phyloP scores from a whole-genome alignment of 495 filamentous ascomycete species.

The Aspergillus taichungensis region DNA sequence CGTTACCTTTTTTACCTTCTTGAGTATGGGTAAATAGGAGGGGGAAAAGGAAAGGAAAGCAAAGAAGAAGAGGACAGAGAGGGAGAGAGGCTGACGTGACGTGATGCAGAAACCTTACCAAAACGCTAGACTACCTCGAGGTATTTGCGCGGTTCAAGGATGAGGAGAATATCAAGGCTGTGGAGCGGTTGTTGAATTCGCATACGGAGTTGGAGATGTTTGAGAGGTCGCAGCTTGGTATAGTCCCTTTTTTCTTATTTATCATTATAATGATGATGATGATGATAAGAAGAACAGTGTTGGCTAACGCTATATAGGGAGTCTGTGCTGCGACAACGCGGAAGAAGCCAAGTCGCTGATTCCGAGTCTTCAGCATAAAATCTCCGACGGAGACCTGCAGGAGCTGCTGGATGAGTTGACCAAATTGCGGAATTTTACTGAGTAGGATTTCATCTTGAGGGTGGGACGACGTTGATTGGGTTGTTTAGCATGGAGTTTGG shows the following conservation, averaged over 20 bases:
- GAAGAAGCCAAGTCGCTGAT: slow-evolving; percentile 97
- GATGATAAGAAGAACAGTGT: slow-evolving; percentile 7
- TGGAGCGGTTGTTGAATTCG: slow-evolving; percentile 70
- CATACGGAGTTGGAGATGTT: slow-evolving; percentile 79
- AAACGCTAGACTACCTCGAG: slow-evolving; percentile 85
- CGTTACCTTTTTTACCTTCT: not conserved
- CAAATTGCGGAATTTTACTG: slow-evolving; percentile 56
- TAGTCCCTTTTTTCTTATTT: slow-evolving; percentile 15
- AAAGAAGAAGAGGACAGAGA: not conserved
- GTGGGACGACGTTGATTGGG: not conserved
- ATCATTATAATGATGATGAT: not conserved
- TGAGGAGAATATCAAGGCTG: slow-evolving; percentile 85
- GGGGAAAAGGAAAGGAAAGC: not conserved
- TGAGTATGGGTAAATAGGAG: not conserved
- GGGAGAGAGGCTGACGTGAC: not conserved
- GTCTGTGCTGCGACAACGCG: slow-evolving; percentile 79
- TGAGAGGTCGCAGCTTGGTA: slow-evolving; percentile 88
- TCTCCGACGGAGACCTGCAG: slow-evolving; percentile 76
- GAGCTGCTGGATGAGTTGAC: slow-evolving; percentile 83
- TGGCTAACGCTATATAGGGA: slow-evolving; percentile 44
- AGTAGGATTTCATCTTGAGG: slow-evolving; percentile 17
- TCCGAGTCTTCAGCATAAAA: slow-evolving; percentile 81
- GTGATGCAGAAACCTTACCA: slow-evolving; percentile 50
- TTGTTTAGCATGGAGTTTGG: slow-evolving; percentile 16
- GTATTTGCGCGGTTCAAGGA: slow-evolving; percentile 91